Conservation (phyloP, 2,329 filamentous ascomycete genomes). For the Apiospora phragmitis region DNA sequence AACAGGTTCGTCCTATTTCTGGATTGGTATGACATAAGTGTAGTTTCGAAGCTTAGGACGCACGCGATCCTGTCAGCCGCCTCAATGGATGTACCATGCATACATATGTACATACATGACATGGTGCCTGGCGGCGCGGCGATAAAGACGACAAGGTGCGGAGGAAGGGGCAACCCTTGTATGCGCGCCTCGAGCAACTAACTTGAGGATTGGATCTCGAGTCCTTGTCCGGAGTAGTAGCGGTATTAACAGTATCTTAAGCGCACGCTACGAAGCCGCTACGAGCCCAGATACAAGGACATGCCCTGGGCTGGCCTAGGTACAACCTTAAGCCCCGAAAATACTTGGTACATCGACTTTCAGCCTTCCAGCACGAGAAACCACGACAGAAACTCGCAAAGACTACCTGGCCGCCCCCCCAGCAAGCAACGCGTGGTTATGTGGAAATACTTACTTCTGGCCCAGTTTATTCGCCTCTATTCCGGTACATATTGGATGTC, state of each 20-base stretch:
- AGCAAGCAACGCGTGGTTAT: slow-evolving; percentile 6
- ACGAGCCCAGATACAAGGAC: neutral
- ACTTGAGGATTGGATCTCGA: neutral
- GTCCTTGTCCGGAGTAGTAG: no score
- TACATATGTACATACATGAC: neutral
- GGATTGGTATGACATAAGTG: neutral
- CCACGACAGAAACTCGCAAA: neutral
- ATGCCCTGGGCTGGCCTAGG: neutral
- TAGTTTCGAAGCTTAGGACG: slow-evolving; percentile 6
- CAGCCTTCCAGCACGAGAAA: neutral
- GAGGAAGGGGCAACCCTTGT: neutral
- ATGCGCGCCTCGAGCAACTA: neutral
- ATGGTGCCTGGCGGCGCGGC: neutral
- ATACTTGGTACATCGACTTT: neutral
- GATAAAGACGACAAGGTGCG: neutral
- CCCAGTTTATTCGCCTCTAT: neutral
- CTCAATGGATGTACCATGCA: neutral
- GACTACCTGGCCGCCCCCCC: neutral
- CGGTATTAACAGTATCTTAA: neutral
- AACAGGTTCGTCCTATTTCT: slow-evolving; percentile 7
- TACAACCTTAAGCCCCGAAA: neutral
- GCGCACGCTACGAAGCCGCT: neutral
- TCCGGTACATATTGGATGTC: neutral
- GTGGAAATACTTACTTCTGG: neutral
- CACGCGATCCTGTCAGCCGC: slow-evolving; percentile 1